Evolutionary conservation across 257 asterid genomes (phyloP).

Genomic region (Solanum corneliomulleri): DNA sequence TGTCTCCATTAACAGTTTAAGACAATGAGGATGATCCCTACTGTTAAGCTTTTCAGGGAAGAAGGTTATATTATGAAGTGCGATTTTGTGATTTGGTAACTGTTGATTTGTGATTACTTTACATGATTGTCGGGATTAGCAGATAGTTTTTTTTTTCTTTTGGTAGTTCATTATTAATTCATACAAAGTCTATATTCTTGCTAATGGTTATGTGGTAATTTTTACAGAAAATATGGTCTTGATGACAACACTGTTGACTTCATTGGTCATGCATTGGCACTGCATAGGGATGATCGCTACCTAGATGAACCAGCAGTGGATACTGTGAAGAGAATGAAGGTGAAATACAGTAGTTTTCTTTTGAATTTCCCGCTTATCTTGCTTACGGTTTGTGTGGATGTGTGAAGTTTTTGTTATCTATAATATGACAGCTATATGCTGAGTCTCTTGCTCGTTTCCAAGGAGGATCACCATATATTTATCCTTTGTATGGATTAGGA

Average conservation of each 20-base stretch:
- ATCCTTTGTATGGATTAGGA: constrained; percentile 91
- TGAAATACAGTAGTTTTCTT: background rate
- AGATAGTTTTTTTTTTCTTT: background rate
- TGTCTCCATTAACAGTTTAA: background rate
- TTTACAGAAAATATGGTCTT: constrained; percentile 78
- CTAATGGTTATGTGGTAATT: background rate
- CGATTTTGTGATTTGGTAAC: background rate
- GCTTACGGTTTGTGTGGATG: background rate
- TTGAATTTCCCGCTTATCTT: background rate
- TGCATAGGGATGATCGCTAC: constrained; percentile 82
- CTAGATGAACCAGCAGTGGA: constrained; percentile 82
- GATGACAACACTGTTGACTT: constrained; percentile 91
- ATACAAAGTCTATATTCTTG: background rate
- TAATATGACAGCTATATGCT: constrained; percentile 60
- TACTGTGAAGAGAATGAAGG: constrained; percentile 88
- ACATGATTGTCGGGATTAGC: background rate
- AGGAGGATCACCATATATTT: constrained; percentile 97
- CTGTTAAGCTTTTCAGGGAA: background rate
- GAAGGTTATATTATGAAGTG: background rate
- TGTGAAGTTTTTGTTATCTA: background rate
- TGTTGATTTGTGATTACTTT: background rate
- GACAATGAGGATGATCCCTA: background rate
- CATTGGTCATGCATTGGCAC: constrained; percentile 87
- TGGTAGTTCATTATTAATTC: background rate
- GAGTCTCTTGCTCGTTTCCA: constrained; percentile 92